These are phyloP conservation scores for Yamadazyma triangularis DNA, from an alignment of 1,139 yeast genomes.

Conservation along the genomic window DNA sequence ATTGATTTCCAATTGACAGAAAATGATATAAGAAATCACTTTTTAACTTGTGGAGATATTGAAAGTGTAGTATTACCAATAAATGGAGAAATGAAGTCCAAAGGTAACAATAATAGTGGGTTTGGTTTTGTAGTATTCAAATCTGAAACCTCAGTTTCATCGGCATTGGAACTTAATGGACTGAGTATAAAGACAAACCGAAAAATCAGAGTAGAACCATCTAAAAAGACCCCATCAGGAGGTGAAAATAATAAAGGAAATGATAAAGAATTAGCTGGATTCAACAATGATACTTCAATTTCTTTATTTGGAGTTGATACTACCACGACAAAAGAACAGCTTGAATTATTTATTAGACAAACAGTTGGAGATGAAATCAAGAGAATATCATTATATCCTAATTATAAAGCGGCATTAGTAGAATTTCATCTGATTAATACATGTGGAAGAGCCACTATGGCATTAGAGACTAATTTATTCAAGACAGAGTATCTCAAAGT, in stretches of 20 bases:
- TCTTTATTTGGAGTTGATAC: conserved; percentile 45
- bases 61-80: conserved; percentile 50
- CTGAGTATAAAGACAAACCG: no score
- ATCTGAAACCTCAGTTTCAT: conserved; percentile 31
- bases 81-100: conserved; percentile 20
- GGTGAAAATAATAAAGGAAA: no score
- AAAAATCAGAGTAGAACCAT: conserved; percentile 37
- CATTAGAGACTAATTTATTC: conserved; percentile 38
- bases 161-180: conserved; percentile 37
- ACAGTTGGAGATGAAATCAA: conserved; percentile 29
- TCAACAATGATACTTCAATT: conserved; percentile 29
- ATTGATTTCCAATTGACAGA: conserved; percentile 51
- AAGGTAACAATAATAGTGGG: conserved; percentile 41
- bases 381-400: conserved; percentile 31
- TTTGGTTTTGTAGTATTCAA: conserved; percentile 53
- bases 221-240: conserved; percentile 6
- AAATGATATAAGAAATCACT: conserved; percentile 22
- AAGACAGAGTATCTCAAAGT: conserved; percentile 31
- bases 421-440: conserved; percentile 43
- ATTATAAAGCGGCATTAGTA: conserved; percentile 36
- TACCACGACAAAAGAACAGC: conserved; percentile 40
- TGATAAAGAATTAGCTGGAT: conserved; percentile 11
- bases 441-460: conserved; percentile 57
- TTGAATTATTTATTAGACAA: conserved; percentile 26
- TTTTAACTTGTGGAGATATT: conserved; percentile 31